Base-by-base conservation (phyloP, 164 flowering plant genomes). In the Vitis amurensis region DNA sequence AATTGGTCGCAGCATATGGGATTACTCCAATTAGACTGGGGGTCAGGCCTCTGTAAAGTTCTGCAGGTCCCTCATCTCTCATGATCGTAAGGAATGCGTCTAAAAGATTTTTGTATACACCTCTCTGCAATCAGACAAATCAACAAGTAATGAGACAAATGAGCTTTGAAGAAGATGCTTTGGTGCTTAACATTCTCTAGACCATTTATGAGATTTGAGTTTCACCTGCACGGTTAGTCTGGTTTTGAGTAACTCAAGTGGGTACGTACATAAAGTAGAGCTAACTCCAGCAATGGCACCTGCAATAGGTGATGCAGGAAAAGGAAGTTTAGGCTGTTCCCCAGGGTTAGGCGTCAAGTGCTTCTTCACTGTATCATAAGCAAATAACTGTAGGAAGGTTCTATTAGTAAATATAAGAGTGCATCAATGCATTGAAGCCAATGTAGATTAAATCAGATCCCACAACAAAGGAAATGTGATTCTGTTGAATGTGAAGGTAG, bases 271-370 rank as follows among this genome's bases (percentile, higher is more conserved):
- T 68, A 91, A 68, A 49, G 97, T 91, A 8, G 97, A 90, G 82
- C 88, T 85, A 64, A 91, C 86, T 67, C 97, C 97, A 60, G 94
- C 94, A 59, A 77, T 74, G 19, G 97, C 97, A 14, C 97, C 97
- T 10, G 97, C 97, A 19, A 91, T 61, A 67, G 79, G 78, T 58
- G 97, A 88, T 11, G 94, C 77, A 13, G 94, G 87, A 64, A 91
- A 62, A 17, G 83, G 91, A 52, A 86, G 51, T 75, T 78, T 88
- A 47, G 85, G 72, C 48, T 73, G 70, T 57, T 86, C 89, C 4
- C 90, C 91, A 11, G 77, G 75, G 52, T 84, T 79, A 7, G 91
- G 78, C 8, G 89, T 76, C 81, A 91, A 76, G 30, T 62, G 68
- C 71, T 91, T 90, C 74, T 81, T 86, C n/a, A 87, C 91, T 13